Base-by-base conservation (phyloP, 2,329 filamentous ascomycete species). In the Dothidotthia symphoricarpi region DNA sequence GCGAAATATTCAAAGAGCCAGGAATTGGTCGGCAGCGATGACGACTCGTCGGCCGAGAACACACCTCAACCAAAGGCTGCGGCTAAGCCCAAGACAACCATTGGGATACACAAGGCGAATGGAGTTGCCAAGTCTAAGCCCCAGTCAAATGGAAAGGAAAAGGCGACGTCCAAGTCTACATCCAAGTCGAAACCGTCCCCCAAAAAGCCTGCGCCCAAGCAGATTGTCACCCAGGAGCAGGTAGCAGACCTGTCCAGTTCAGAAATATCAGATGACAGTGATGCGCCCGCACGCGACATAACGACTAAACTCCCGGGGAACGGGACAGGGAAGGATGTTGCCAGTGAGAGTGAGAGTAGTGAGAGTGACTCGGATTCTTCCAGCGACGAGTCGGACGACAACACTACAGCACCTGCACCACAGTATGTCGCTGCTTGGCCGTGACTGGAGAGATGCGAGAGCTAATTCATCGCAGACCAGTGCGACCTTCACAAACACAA, bases 1-100 rank as follows among this genome's bases (percentile, higher is more conserved):
- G 42, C 55, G 29, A 62, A 59, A 49, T 25, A 48, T 26, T 39
- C 43, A 34, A 47, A 66, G 50, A 69, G 66, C 49, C 50, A 59
- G 36, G 67, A 70, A 52, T 53, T 61, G 13, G 42, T 69, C 10
- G 49, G 46, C 13, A 59, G 56, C 36, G 61, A 61, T 41, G 61
- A 63, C 50, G 57, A 64, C 39, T 63, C 59, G 15, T 42, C 48
- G 22, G 43, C 28, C 25, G 59, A 63, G 34, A 47, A 32, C 24
- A 27, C 45, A 27, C 41, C 47, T 9, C 44, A 44, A 34, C 17
- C 48, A 15, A 51, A 47, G 26, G 41, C 45, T 44, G 29, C 34
- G 37, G 41, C 39, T 28, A 63, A 56, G 42, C 39, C 55, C 7
- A 46, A 53, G 41, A 53, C 53, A 2, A 59, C 46, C 9, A 66